These are phyloP conservation scores for Colletotrichum scovillei DNA, from an alignment of 2,329 filamentous ascomycete species.

Conservation along the genomic window DNA sequence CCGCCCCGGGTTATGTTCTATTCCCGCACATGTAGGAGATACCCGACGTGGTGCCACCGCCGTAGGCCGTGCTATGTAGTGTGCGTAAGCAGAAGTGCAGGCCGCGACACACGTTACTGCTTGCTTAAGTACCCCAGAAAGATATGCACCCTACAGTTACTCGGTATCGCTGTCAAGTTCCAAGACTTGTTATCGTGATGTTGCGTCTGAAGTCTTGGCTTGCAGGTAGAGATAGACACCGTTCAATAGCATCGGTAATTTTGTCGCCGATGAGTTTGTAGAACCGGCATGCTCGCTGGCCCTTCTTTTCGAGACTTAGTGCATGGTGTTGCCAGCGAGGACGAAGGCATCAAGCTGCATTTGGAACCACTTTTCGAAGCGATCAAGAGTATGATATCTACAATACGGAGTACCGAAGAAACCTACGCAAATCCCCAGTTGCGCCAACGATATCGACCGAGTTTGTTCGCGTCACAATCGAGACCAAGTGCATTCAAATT, in stretches of 20 bases:
- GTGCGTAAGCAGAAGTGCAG: background rate
- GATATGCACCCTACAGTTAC: background rate
- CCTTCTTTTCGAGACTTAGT: no score
- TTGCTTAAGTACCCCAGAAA: background rate
- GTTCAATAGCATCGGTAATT: background rate
- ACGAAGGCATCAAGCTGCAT: background rate
- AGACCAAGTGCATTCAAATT: background rate
- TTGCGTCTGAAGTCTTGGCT: background rate
- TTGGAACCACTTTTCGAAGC: background rate
- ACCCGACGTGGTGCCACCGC: conserved; percentile 28
- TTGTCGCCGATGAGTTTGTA: background rate
- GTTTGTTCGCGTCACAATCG: background rate
- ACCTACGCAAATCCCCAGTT: background rate
- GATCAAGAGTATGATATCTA: background rate
- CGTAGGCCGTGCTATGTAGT: background rate
- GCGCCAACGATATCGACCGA: background rate
- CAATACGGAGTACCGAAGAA: background rate
- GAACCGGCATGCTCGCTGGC: no score
- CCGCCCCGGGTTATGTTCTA: conserved; percentile 7
- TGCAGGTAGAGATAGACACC: background rate
- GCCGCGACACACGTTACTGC: background rate
- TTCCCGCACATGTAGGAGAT: conserved; percentile 12
- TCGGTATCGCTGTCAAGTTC: background rate
- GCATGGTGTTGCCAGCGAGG: background rate
- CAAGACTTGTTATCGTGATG: background rate